Evolutionary conservation across 306 rosid species (phyloP), one percentile per base, ranked within the genome.

Genomic region (Luffa aegyptiaca): DNA sequence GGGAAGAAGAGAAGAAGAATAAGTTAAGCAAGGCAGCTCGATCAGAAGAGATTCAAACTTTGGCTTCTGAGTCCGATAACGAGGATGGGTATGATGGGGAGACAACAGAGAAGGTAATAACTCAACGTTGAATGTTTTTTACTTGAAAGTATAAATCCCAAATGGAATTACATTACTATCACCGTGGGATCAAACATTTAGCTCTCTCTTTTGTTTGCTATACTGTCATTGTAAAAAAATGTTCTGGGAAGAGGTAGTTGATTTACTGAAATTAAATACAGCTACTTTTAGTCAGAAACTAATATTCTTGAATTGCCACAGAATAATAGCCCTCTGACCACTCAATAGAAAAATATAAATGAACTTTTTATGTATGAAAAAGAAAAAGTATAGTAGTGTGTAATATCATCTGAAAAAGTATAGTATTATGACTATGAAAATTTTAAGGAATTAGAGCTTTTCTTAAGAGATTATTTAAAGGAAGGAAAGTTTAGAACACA

Each of bases 1-100:
- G 83, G 84, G 96, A 91, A 51, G 90, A 85, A 49, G 97, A 93
- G 83, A 93, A 79, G 64, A 89, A 84, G 69, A 89, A 82, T 68
- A 80, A 77, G 80, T 49, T 72, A 61, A 84, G 33, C 88, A 90
- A 90, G 88, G 92, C 92, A 58, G 84, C 92, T 59, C 90, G 86
- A 33, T 80, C 75, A 14, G 93, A 85, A 64, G 94, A 84, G 77
- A 85, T 85, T 85, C 97, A 86, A 84, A 86, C 90, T 61, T 81
- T 85, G 73, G 88, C 86, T 81, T 87, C 91, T 14, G 64, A 77
- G 77, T 82, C 92, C 59, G 88, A 86, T 84, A 86, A 91, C 73
- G 95, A 88, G 55, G 85, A 80, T 73, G 89, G 70, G 78, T 83
- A 82, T 14, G 91, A 92, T 17, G 85, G 71, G 80, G 93, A 90